phyloP scores from a whole-genome alignment of 305 asterid species.

The Rubia tinctorum region DNA sequence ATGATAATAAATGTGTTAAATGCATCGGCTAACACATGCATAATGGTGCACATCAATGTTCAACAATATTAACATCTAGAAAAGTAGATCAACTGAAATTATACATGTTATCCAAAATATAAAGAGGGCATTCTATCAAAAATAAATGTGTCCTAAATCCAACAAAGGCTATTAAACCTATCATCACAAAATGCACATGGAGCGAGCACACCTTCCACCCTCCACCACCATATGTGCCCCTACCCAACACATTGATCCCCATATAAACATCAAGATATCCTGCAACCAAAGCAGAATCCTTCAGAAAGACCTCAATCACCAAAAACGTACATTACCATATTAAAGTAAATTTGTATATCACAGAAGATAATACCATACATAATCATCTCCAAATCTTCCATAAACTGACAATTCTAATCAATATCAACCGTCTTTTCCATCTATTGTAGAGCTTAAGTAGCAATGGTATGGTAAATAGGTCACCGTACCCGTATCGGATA shows the following conservation, averaged over 20 bases:
- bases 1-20: no score
- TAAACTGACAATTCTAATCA: conserved; percentile 55
- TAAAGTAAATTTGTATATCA: no score
- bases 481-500: no score
- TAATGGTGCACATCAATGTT: no score
- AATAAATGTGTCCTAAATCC: background rate
- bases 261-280: conserved; percentile 81
- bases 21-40: no score
- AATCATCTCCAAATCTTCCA: conserved; percentile 74
- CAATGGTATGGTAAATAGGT: no score
- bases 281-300: conserved; percentile 52
- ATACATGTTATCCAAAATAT: background rate
- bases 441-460: conserved; percentile 17
- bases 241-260: conserved; percentile 97
- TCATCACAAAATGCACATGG: conserved; percentile 1
- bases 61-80: background rate
- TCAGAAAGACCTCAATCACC: background rate
- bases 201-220: conserved; percentile 74
- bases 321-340: no score
- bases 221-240: conserved; percentile 89
- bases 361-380: conserved; percentile 30
- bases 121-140: background rate
- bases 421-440: conserved; percentile 86
- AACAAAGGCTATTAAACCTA: background rate
- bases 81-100: background rate